Evolutionary conservation across 2,329 filamentous ascomycete species (phyloP).

Genomic region (Didymella arachidicola): DNA sequence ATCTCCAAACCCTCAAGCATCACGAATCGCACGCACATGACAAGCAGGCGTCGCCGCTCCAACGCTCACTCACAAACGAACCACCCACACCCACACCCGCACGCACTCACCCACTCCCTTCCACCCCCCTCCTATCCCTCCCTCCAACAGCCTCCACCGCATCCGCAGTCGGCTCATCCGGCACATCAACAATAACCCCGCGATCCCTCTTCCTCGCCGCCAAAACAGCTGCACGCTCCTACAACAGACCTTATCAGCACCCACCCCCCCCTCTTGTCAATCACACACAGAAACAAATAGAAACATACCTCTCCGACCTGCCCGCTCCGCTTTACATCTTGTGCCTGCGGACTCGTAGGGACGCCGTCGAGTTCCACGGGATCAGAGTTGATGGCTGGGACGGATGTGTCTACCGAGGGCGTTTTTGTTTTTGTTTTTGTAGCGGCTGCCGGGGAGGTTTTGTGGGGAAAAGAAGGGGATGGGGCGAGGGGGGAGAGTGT

Average conservation of each 20-base stretch:
- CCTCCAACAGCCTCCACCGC: conserved; percentile 52
- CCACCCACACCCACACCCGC: no score
- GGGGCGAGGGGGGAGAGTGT: conserved; percentile 33
- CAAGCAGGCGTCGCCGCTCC: no score
- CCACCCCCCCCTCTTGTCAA: no score
- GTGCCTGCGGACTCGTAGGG: conserved; percentile 35
- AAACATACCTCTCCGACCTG: conserved; percentile 5
- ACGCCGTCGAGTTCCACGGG: conserved; percentile 56
- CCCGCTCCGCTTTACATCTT: conserved; percentile 35
- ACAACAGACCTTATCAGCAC: conserved; percentile 16
- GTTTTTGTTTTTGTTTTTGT: conserved; percentile 35
- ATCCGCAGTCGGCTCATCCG: conserved; percentile 53
- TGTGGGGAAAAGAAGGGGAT: conserved; percentile 36
- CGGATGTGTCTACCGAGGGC: conserved; percentile 49
- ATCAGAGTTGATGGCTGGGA: conserved; percentile 53
- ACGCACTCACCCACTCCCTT: conserved; percentile 2
- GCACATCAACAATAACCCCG: conserved; percentile 57
- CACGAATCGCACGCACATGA: no score
- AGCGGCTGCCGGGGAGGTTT: conserved; percentile 34
- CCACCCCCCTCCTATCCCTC: conserved; percentile 24
- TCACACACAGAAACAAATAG: background rate
- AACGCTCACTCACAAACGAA: no score
- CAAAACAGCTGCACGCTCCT: conserved; percentile 52
- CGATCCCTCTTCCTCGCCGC: conserved; percentile 52
- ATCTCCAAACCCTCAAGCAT: no score